Evolutionary conservation across 208 protist genomes (phyloP).

Genomic region (Crithidia sp.): DNA sequence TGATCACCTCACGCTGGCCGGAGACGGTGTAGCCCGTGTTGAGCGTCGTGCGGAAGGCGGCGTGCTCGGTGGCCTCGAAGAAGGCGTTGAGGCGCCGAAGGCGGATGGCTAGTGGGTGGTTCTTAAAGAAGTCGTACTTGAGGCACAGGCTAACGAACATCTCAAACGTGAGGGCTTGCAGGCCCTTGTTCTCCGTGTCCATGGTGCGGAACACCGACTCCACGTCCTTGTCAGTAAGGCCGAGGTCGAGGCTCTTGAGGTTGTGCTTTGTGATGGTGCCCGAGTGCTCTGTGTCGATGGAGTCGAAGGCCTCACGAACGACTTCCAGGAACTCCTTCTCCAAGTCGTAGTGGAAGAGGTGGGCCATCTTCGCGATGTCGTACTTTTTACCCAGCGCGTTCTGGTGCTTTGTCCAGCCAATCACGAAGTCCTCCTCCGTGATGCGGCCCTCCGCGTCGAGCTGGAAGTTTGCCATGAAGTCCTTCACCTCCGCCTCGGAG

Average conservation of each 20-base stretch:
- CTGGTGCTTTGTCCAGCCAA: constrained; percentile 81
- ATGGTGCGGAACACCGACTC: constrained; percentile 66
- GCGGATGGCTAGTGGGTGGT: constrained; percentile 78
- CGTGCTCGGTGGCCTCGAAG: constrained; percentile 78
- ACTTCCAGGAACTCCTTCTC: constrained; percentile 82
- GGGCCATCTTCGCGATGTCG: constrained; percentile 69
- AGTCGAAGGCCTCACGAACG: constrained; percentile 82
- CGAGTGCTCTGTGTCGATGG: constrained; percentile 77
- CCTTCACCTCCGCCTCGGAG: constrained; percentile 69
- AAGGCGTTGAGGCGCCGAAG: constrained; percentile 77
- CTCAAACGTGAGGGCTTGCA: constrained; percentile 74
- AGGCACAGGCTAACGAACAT: constrained; percentile 79
- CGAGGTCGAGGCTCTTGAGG: constrained; percentile 70
- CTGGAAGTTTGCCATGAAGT: constrained; percentile 85
- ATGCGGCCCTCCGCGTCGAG: constrained; percentile 77
- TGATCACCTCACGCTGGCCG: constrained; percentile 73
- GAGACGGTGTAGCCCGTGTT: constrained; percentile 88
- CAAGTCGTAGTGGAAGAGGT: constrained; percentile 87
- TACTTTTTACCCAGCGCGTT: constrained; percentile 85
- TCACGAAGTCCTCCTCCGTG: constrained; percentile 88
- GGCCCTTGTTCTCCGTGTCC: constrained; percentile 53
- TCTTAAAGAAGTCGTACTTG: constrained; percentile 81
- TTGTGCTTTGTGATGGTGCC: constrained; percentile 81
- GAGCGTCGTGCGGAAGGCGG: constrained; percentile 55
- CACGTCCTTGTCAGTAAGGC: constrained; percentile 68